Base-by-base conservation (phyloP, 2,329 filamentous ascomycete genomes). In the Zymoseptoria brevis region DNA sequence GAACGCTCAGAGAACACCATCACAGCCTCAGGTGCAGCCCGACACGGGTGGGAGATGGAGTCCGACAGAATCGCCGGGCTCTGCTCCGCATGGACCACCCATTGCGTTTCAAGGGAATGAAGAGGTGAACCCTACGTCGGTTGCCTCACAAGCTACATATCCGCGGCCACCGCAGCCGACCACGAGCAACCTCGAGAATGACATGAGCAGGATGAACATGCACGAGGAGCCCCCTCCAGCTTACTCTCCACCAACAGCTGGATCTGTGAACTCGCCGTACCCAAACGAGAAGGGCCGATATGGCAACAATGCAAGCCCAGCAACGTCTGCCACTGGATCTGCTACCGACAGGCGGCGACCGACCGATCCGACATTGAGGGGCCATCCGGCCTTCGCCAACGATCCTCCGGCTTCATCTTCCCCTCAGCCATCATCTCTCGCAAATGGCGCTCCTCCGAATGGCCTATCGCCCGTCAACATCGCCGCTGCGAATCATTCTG, bases 321-420 rank as follows among this genome's bases (percentile, higher is more conserved):
- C 63, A 30, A 61, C 60, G 55, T 61, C 62, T 30, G 62, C 61
- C 35, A 60, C 63, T 56, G 66, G 62, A 49, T 60, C 66, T 16
- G 67, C 64, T 19, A 65, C 68, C 22, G 62, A 60, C 55, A 64
- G 57, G 63, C 63, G 58, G 13, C 50, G 50, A 64, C 50, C 67
- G 68, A 53, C 70, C 48, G 75, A 77, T 62, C 73, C 76, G 4
- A 76, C 74, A 55, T 57, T 74, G 13, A 72, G 85, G 49, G 84
- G 85, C 19, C 92, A 96, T 74, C 92, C 92, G 45, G 93, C 93
- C 0, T 96, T 96, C 76, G 90, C 92, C 54, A 96, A 96, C 68
- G 90, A 96, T 66, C 81, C 82, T 45, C 83, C 64, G 57, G 41
- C 29, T 45, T 29, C 58, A 54, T 48, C 63, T 4, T 76, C 77